Evolutionary conservation across 176 grass and related monocot genomes (phyloP).

Genomic region (Oryza australiensis): DNA sequence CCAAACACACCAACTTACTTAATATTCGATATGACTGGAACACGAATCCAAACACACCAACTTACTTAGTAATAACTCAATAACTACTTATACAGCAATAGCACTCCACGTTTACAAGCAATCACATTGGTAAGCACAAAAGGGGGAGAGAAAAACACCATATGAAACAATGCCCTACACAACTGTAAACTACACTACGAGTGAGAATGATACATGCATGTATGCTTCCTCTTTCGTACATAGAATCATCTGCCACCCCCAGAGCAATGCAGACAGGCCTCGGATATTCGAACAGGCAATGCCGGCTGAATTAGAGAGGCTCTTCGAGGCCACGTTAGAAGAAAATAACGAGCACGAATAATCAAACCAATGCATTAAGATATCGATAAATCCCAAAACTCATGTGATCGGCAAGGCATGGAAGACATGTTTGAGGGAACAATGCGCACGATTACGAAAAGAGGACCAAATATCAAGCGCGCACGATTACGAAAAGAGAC

Average conservation of each 20-base stretch:
- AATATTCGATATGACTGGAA: too few relatives aligned
- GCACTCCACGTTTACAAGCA: background rate
- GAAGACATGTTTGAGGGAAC: background rate
- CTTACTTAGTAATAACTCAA: too few relatives aligned
- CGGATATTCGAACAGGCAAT: background rate
- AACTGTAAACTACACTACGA: background rate
- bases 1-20: too few relatives aligned
- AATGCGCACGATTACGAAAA: background rate
- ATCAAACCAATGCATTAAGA: background rate
- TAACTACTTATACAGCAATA: background rate
- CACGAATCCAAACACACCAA: too few relatives aligned
- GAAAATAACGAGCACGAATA: background rate
- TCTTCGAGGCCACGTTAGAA: background rate
- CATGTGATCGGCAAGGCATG: background rate
- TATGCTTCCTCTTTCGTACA: background rate
- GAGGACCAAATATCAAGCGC: too few relatives aligned
- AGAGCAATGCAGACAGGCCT: background rate
- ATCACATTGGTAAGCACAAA: background rate
- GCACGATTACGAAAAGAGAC: background rate
- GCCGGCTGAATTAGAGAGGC: background rate
- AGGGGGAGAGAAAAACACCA: background rate
- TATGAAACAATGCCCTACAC: background rate
- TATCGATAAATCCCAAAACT: background rate
- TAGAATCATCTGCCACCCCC: background rate
- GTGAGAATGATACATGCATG: background rate